phyloP scores from a whole-genome alignment of 768 basidiomycete species.

The Mycena capillaripes region DNA sequence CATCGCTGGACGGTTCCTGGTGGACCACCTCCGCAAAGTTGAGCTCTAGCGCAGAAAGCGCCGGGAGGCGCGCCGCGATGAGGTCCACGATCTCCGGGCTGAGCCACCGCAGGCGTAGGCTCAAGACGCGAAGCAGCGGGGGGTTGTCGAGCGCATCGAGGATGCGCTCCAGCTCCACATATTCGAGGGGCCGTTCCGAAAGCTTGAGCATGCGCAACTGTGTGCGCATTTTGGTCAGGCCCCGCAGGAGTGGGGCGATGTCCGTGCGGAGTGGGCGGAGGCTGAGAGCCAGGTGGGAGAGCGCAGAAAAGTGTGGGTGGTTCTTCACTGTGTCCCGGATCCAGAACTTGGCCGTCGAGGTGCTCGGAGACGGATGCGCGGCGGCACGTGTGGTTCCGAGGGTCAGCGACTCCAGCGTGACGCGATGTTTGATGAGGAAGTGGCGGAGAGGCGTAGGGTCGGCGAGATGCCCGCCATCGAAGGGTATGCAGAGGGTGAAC shows the following conservation, averaged over 20 bases:
- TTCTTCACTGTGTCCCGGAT: slow-evolving; percentile 55
- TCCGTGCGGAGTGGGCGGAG: slow-evolving; percentile 56
- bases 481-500: slow-evolving; percentile 59
- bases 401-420: slow-evolving; percentile 51
- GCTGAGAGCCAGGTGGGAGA: slow-evolving; percentile 50
- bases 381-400: slow-evolving; percentile 51
- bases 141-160: slow-evolving; percentile 40
- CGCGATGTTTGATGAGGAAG: slow-evolving; percentile 54
- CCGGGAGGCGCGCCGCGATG: slow-evolving; percentile 41
- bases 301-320: slow-evolving; percentile 46
- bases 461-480: slow-evolving; percentile 58
- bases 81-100: slow-evolving; percentile 43
- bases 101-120: slow-evolving; percentile 39
- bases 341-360: slow-evolving; percentile 54
- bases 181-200: slow-evolving; percentile 52
- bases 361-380: slow-evolving; percentile 34
- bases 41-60: slow-evolving; percentile 41
- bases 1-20: slow-evolving; percentile 22
- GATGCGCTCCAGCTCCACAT: slow-evolving; percentile 47
- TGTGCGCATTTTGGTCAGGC: slow-evolving; percentile 46
- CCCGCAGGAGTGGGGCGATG: slow-evolving; percentile 43
- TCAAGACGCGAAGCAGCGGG: slow-evolving; percentile 36
- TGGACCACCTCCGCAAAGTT: slow-evolving; percentile 41
- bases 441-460: slow-evolving; percentile 47
- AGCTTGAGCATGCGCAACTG: slow-evolving; percentile 51